Evolutionary conservation across 306 rosid species (phyloP), one percentile per base, ranked within the genome.

Genomic region (Vigna trinervia): DNA sequence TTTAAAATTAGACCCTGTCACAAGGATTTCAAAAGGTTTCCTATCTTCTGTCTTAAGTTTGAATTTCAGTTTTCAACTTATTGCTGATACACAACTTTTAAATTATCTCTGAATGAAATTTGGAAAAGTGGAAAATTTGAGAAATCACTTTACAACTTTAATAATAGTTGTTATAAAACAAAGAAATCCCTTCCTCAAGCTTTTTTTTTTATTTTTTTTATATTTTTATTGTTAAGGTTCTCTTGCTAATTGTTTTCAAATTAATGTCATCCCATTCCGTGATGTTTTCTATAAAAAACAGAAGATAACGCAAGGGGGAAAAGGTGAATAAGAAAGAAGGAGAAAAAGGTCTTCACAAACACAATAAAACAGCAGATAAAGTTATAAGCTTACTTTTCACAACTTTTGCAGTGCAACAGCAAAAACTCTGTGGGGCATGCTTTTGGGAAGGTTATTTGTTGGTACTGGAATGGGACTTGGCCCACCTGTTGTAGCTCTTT

Each of bases 381-480:
- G 59, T 69, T 71, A 62, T 77, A 19, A 60, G 75, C 76, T 84
- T 72, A 60, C 10, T 51, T 23, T 60, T 74, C 69, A 22, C 80
- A 71, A 38, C 60, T 61, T 65, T 71, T 75, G 77, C 87, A 92
- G 97, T 82, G 97, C 94, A 80, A 88, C 88, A 38, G 60, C 94
- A 26, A 88, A 78, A 69, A 71, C 84, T 82, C 88, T 92, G 14
- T 86, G 88, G 97, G 96, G 91, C 75, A 92, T 92, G 97, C 90
- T 92, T 82, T 69, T 92, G 12, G 97, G 97, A 83, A 86, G 96
- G 83, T 81, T 92, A 81, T 90, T 89, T 80, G 97, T 89, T 59
- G 96, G 97, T 78, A 89, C 85, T 5, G 96, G 97, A 80, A 87
- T 92, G 86, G 97, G 97, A 76, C 86, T 92, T 63, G 97, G 97